These are phyloP conservation scores for Croton setiger DNA, from an alignment of 441 rosid species.

Conservation along the genomic window DNA sequence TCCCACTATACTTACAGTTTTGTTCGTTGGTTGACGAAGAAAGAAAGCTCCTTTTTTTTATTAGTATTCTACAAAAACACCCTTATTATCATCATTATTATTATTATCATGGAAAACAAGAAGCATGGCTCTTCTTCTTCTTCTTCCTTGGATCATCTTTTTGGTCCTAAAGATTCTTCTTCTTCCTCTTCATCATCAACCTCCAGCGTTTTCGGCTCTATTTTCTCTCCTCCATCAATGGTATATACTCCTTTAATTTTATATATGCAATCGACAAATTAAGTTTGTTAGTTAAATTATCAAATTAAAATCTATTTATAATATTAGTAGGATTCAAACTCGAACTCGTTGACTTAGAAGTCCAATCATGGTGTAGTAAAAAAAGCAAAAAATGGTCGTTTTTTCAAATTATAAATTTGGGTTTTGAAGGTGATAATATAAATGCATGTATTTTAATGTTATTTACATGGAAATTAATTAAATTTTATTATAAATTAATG, in stretches of 20 bases:
- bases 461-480: too few relatives aligned
- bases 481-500: too few relatives aligned
- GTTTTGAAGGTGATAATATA: too few relatives aligned
- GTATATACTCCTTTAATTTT: constrained; percentile 23
- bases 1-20: constrained; percentile 23
- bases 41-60: constrained; percentile 1
- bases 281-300: too few relatives aligned
- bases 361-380: too few relatives aligned
- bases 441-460: background rate
- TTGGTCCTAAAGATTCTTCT: constrained; percentile 52
- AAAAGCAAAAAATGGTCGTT: too few relatives aligned
- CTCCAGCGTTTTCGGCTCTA: constrained; percentile 39
- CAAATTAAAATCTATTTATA: too few relatives aligned
- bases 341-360: too few relatives aligned
- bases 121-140: constrained; percentile 22
- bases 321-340: too few relatives aligned
- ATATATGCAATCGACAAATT: too few relatives aligned
- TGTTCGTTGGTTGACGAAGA: constrained; percentile 47
- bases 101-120: constrained; percentile 39
- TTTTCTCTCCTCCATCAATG: constrained; percentile 53
- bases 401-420: background rate
- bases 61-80: background rate
- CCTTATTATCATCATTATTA: too few relatives aligned
- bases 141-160: constrained; percentile 50
- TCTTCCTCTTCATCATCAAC: constrained; percentile 33